A percentile compares a stretch with the other conserved stretches of the same genome.
These are phyloP conservation scores for Phoma sp. DNA, from an alignment of 2,329 filamentous ascomycete genomes.

Conservation along the genomic window DNA sequence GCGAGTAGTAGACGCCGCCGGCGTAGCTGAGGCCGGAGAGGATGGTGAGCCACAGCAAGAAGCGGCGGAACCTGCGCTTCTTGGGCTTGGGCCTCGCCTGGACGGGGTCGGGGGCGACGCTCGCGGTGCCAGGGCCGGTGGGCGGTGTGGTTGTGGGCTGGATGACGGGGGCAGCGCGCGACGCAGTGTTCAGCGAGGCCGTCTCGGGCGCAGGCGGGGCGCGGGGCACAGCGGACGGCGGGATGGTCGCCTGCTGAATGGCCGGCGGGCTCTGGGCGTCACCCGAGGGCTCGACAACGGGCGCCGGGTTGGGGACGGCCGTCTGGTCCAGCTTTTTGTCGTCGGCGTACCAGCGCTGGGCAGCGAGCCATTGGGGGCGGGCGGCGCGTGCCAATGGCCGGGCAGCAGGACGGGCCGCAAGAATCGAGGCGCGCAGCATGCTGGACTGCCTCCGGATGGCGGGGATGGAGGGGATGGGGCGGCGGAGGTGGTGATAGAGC, in stretches of 20 bases:
- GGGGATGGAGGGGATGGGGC: constrained; percentile 26
- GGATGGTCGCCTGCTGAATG: constrained; percentile 50
- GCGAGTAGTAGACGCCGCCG: constrained; percentile 89
- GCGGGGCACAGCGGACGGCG: constrained; percentile 58
- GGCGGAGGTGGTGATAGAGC: constrained; percentile 17
- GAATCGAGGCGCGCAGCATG: constrained; percentile 65
- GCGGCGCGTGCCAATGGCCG: constrained; percentile 42
- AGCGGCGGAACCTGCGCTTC: constrained; percentile 76
- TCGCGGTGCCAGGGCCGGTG: constrained; percentile 53
- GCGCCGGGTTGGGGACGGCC: constrained; percentile 46
- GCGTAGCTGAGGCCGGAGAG: constrained; percentile 81
- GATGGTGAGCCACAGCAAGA: constrained; percentile 78
- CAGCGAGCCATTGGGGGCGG: constrained; percentile 47
- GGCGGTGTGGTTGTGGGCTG: constrained; percentile 48
- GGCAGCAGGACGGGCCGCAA: constrained; percentile 56
- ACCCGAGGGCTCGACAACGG: constrained; percentile 49
- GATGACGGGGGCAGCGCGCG: constrained; percentile 40
- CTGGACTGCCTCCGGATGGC: constrained; percentile 53
- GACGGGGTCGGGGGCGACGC: constrained; percentile 51
- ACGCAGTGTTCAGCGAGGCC: constrained; percentile 36
- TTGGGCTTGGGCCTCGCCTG: constrained; percentile 61
- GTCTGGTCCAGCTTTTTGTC: constrained; percentile 52
- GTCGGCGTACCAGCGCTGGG: constrained; percentile 61
- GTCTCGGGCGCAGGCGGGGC: constrained; percentile 54
- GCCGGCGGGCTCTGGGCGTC: constrained; percentile 46